Conservation (phyloP, 1,284 basidiomycete species). For the Ceratobasidium sp. region DNA sequence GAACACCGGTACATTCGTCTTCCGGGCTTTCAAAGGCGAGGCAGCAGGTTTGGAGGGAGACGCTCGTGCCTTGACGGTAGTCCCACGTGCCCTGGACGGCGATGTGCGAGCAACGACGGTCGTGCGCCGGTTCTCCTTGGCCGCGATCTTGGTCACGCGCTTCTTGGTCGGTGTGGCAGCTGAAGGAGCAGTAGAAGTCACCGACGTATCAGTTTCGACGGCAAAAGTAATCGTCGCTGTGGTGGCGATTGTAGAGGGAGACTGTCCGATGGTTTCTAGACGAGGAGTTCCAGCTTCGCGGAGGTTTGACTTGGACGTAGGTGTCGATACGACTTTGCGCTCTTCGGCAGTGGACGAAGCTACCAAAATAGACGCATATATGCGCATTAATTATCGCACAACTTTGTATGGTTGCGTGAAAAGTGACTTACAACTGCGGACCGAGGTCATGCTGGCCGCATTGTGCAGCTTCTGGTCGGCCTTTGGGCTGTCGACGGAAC, state of each 20-base stretch:
- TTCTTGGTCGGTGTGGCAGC: slow-evolving; percentile 21
- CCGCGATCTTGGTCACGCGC: slow-evolving; percentile 32
- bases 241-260: not conserved
- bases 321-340: not conserved
- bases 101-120: slow-evolving; percentile 12
- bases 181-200: not conserved
- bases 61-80: slow-evolving; percentile 14
- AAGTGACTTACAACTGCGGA: slow-evolving; percentile 33
- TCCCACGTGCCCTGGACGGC: slow-evolving; percentile 7
- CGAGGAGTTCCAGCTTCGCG: slow-evolving; percentile 7
- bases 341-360: too few species aligned
- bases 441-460: slow-evolving; percentile 12
- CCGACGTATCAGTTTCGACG: not conserved
- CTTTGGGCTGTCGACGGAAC: slow-evolving; percentile 1
- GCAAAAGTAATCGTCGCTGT: not conserved
- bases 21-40: slow-evolving; percentile 14
- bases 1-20: slow-evolving; percentile 19
- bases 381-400: slow-evolving; percentile 3
- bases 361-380: too few species aligned
- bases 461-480: not conserved
- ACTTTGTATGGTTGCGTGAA: slow-evolving; percentile 21
- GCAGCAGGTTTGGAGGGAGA: slow-evolving; percentile 22
- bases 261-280: slow-evolving; percentile 23
- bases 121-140: slow-evolving; percentile 39
- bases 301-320: slow-evolving; percentile 2